These are phyloP conservation scores for Ogataea nakhonphanomensis DNA, from an alignment of 805 yeast species.

Conservation along the genomic window DNA sequence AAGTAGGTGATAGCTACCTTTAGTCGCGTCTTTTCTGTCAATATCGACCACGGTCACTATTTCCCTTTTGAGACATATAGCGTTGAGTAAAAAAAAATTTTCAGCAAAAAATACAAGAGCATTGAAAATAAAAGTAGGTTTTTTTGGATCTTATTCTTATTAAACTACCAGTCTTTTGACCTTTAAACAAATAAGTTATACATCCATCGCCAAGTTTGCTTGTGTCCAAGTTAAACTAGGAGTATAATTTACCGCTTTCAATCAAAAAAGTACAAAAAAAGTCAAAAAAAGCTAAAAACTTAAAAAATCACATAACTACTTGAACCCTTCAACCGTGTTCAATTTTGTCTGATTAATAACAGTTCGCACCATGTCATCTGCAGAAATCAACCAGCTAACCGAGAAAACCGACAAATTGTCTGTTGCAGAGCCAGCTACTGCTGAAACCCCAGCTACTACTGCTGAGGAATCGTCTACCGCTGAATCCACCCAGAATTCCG, in stretches of 20 bases:
- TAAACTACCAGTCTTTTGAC: constrained; percentile 10
- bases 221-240: constrained; percentile 12
- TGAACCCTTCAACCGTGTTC: constrained; percentile 12
- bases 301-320: constrained; percentile 16
- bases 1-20: constrained; percentile 3
- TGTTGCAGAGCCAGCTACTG: constrained; percentile 30
- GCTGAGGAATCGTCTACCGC: constrained; percentile 33
- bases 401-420: constrained; percentile 35
- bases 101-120: constrained; percentile 9
- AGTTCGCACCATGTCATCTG: constrained; percentile 29
- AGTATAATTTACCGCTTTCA: constrained; percentile 16
- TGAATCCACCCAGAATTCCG: constrained; percentile 43
- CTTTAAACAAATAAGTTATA: constrained; percentile 11
- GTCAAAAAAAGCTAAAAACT: constrained; percentile 17
- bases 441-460: constrained; percentile 31
- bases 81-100: constrained; percentile 10
- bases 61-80: constrained; percentile 9
- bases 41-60: constrained; percentile 6
- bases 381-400: constrained; percentile 34
- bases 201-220: constrained; percentile 17
- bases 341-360: constrained; percentile 10
- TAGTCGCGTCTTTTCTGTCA: constrained; percentile 7
- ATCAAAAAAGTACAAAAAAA: constrained; percentile 19
- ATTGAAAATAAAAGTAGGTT: constrained; percentile 8
- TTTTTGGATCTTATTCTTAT: constrained; percentile 14